Evolutionary conservation across 148 eudicot species (phyloP).

Genomic region (Pouteria glomerata): DNA sequence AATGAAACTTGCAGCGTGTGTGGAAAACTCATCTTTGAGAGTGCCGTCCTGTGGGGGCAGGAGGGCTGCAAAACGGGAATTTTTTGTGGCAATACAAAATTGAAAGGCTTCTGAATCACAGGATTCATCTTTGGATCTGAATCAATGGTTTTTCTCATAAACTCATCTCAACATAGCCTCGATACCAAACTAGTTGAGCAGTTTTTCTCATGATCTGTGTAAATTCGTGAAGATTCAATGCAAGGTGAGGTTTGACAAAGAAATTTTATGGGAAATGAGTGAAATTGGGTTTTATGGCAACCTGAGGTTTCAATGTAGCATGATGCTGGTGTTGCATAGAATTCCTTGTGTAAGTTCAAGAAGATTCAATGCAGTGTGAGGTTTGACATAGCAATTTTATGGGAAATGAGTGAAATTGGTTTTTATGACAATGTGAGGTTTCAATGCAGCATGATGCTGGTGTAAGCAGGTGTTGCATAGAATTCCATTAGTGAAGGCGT

Average conservation of each 20-base stretch:
- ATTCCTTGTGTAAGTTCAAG: too few species aligned
- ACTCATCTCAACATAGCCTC: too few species aligned
- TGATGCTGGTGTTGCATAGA: background rate
- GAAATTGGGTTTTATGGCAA: too few species aligned
- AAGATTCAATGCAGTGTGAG: background rate
- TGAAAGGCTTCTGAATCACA: background rate
- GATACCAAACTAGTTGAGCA: too few species aligned
- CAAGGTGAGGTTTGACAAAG: background rate
- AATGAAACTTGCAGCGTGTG: background rate
- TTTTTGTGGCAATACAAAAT: background rate
- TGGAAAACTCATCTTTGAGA: background rate
- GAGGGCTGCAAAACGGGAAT: too few species aligned
- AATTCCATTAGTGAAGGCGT: background rate
- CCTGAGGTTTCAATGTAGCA: too few species aligned
- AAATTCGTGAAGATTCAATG: too few species aligned
- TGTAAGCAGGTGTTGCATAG: background rate
- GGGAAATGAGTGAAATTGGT: background rate
- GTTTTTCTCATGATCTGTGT: too few species aligned
- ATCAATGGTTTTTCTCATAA: background rate
- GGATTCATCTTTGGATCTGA: background rate
- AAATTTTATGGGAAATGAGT: background rate
- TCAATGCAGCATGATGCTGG: background rate
- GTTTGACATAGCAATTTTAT: background rate
- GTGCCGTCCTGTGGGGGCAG: too few species aligned
- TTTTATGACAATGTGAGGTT: too few species aligned